Evolutionary conservation across 2,329 filamentous ascomycete species (phyloP), one percentile per base, ranked within the genome.

Genomic region (Phialophora tarda): DNA sequence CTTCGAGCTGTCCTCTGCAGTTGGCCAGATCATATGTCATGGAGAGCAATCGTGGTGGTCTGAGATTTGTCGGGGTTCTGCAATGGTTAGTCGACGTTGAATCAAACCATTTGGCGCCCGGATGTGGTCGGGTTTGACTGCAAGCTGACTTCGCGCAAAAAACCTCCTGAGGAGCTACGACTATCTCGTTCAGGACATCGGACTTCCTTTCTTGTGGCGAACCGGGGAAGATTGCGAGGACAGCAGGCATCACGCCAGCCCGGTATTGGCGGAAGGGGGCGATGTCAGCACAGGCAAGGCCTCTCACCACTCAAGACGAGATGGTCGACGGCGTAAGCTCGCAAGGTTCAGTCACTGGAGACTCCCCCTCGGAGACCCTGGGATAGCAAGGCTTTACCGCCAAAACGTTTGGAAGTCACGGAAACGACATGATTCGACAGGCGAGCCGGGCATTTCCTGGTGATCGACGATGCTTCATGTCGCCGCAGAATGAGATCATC

Each of bases 31-130:
- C 12, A 34, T 23, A 61, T 38, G 28, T 48, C 30, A 11, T 30
- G 48, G 26, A 24, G 32, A 48, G 57, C 57, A 59, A 34, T 54
- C 53, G 51, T 62, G 63, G 63, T 65, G 63, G 63, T 62, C 50
- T 65, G 63, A 65, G 63, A 65, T 61, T 65, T 53, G 63, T 66
- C 47, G 41, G 50, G 51, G 24, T 41, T 26, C 21, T 58, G 34
- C 32, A 5, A 47, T 12, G 11, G 50, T 56, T 32, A 34, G 8
- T 51, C 44, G 47, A 61, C 32, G 21, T 28, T 26, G 23, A 23
- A 30, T n/a, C 59, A 38, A 54, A 61, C 47, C 26, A 34, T 53
- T 38, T 28, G 6, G 48, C 48, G 59, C 28, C 41, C 63, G 58
- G 63, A 65, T 61, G 57, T 56, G 32, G 38, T 55, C 63, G 63